Evolutionary conservation across 2,329 filamentous ascomycete species (phyloP).

Genomic region (Pseudogymnoascus sp.): DNA sequence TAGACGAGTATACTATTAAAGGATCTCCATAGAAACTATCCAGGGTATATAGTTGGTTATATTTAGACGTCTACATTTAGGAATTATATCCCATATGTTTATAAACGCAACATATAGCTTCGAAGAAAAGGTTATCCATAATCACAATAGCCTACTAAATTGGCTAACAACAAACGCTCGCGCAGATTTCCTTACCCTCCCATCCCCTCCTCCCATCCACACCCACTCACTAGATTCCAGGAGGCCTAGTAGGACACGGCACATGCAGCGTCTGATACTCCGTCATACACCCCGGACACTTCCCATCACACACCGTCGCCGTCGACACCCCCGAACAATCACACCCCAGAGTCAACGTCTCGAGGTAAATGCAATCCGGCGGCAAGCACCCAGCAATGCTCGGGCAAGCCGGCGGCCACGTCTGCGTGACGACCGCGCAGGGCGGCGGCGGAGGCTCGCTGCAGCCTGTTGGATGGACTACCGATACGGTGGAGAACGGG

Average conservation of each 20-base stretch:
- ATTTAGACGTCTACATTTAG: neutral
- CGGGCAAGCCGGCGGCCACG: neutral
- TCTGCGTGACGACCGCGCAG: neutral
- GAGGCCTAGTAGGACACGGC: neutral
- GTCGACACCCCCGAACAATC: neutral
- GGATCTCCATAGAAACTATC: neutral
- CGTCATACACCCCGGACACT: neutral
- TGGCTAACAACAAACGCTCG: neutral
- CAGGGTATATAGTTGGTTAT: neutral
- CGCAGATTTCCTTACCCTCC: neutral
- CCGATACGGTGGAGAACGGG: neutral
- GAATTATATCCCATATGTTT: neutral
- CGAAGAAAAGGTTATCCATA: neutral
- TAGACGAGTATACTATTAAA: slow-evolving; percentile 42
- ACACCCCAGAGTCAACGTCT: neutral
- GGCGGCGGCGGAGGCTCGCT: neutral
- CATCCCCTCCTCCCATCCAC: neutral
- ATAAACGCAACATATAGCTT: neutral
- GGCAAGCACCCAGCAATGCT: neutral
- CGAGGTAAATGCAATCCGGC: neutral
- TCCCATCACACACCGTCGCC: slow-evolving; percentile 1
- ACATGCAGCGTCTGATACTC: neutral
- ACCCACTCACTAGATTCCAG: neutral
- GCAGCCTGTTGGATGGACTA: no score
- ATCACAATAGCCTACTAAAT: neutral